Base-by-base conservation (phyloP, 768 basidiomycete species). In the Pisolithus albus region DNA sequence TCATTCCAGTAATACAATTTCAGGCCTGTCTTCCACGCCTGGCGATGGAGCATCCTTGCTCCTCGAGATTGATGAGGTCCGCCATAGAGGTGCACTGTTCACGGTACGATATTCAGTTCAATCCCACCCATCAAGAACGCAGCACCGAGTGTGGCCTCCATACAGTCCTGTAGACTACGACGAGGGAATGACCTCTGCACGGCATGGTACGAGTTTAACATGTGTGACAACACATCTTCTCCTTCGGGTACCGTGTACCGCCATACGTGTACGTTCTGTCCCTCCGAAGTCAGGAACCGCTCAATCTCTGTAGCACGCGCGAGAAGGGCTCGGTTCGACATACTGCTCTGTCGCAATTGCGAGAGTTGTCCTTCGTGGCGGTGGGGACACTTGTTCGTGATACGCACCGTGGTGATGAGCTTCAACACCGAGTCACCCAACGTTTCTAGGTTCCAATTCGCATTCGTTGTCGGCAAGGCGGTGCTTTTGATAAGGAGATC, bases 351-450 rank as follows among this genome's bases (percentile, higher is more conserved):
- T 34, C 89, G 80, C 42, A 92, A 68, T 26, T 68, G 68, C 34
- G 82, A 75, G 39, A 95, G 75, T 56, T 92, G 88, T 0, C 92
- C 92, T 72, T 95, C 92, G 57, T 93, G 87, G 21, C 83, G 74
- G 55, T 81, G 75, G 0, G 88, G 86, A 59, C 77, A 90, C 55
- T 77, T 80, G 70, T 86, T 88, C 69, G 84, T 84, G 5, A 89
- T 69, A 61, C 92, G 80, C 2, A 91, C 81, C 19, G 85, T 86
- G 4, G 82, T 82, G 46, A 82, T 79, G 23, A 93, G 67, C 60
- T 92, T 84, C 40, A 92, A 73, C 1, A 92, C 88, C 0, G 85
- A 80, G 60, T 95, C 92, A 8, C 92, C 92, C 7, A 94, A 72
- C 0, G 90, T 92, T 64, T 95, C 92, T 50, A 94, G 64, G 66